These are phyloP conservation scores for Aspergillus brunneoviolaceus DNA, from an alignment of 2,329 filamentous ascomycete genomes.

Conservation along the genomic window DNA sequence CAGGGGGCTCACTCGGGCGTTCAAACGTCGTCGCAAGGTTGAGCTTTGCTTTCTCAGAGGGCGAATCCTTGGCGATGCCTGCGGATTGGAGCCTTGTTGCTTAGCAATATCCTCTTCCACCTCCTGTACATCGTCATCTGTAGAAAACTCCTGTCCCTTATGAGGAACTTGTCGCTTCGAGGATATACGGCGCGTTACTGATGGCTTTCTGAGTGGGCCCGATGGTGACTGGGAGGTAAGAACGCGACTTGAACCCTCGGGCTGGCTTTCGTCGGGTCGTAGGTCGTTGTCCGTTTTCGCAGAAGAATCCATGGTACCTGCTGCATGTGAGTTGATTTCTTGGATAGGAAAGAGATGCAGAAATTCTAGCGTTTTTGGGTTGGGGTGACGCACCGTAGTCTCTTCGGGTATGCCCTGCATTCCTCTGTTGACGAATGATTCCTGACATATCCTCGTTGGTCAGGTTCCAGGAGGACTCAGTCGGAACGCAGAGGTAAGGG, in stretches of 20 bases:
- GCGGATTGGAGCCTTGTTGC: constrained; percentile 31
- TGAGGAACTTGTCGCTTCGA: constrained; percentile 71
- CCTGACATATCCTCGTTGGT: constrained; percentile 18
- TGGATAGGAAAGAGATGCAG: neutral
- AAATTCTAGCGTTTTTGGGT: neutral
- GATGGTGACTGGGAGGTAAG: constrained; percentile 44
- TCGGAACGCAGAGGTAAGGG: constrained; percentile 9
- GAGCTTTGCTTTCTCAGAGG: constrained; percentile 37
- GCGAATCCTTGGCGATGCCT: constrained; percentile 36
- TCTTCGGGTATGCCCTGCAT: constrained; percentile 21
- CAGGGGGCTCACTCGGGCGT: constrained; percentile 32
- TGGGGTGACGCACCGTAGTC: constrained; percentile 29
- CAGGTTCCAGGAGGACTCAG: constrained; percentile 12
- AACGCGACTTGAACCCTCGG: constrained; percentile 29
- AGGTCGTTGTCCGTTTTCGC: constrained; percentile 23
- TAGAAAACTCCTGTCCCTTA: constrained; percentile 83
- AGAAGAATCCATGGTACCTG: constrained; percentile 34
- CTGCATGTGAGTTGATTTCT: constrained; percentile 4
- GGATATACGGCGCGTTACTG: constrained; percentile 70
- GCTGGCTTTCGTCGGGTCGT: constrained; percentile 31
- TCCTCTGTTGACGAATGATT: constrained; percentile 17
- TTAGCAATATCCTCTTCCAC: constrained; percentile 67
- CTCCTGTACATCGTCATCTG: constrained; percentile 82
- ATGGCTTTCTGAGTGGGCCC: constrained; percentile 66
- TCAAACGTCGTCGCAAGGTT: constrained; percentile 42